Base-by-base conservation (phyloP, 192 early-diverging fungal species). In the Phycomyces nitens region DNA sequence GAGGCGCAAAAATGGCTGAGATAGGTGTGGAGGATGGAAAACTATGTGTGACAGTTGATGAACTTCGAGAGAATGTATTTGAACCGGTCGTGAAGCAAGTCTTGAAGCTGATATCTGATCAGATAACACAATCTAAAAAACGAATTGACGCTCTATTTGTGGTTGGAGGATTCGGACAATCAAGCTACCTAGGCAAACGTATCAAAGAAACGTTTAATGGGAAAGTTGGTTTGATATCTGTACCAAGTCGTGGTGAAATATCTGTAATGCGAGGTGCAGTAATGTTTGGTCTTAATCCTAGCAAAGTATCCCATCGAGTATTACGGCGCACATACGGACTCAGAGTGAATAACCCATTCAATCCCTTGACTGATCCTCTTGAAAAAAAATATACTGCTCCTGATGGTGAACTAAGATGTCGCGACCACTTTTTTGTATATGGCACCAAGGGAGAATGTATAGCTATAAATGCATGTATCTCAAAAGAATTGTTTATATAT, bases 101-200 rank as follows among this genome's bases (percentile, higher is more conserved):
- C 21, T 42, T 78, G 0, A 51, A 58, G 12, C 34, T 83, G 22
- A 79, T 83, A 24, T 43, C 73, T 50, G 42, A 70, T 21, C 82
- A 83, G 58, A 58, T 83, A 39, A 57, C 55, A 2, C 67, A 71
- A 47, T 53, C 66, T 6, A 63, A 71, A 26, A 53, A 56, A 15
- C 49, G 52, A 3, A 62, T 77, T 10, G 53, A 75, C 20, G 72
- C 77, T 9, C 75, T 79, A 18, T 83, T 83, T 66, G 53, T 83
- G 57, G 82, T 83, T 14, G 82, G 82, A 20, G 82, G 82, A 39
- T 81, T 81, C 58, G 80, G 82, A 23, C 73, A 75, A 49, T 81
- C 79, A 2, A 59, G 62, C 7, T 81, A 81, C 39, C 52, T 83
- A 10, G 72, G 74, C 44, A 44, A 61, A 8, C 47, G 59, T 27